Conservation (phyloP, 1,139 yeast genomes). For the Sugiyamaella novakii region DNA sequence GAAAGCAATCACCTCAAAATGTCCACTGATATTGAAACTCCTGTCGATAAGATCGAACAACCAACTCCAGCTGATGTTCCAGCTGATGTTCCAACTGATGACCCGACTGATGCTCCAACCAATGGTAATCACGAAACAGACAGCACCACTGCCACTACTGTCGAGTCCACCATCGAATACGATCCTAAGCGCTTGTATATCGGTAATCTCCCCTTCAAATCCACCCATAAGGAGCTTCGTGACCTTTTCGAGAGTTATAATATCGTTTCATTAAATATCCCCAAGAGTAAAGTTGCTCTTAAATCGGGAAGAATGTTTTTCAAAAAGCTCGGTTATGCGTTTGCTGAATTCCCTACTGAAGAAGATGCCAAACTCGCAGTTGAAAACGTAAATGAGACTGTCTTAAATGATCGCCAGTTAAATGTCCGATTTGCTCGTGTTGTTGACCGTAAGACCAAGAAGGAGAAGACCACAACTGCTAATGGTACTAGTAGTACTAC, state of each 20-base stretch:
- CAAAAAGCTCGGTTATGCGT: slow-evolving; percentile 62
- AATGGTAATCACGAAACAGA: not conserved
- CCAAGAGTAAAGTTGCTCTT: slow-evolving; percentile 24
- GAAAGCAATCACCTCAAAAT: no score
- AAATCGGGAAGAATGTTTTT: slow-evolving; percentile 25
- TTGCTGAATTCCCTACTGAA: slow-evolving; percentile 57
- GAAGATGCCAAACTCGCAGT: slow-evolving; percentile 54
- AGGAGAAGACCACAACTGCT: slow-evolving; percentile 10
- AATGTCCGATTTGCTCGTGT: slow-evolving; percentile 52
- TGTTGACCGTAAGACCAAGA: slow-evolving; percentile 17
- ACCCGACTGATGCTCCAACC: not conserved
- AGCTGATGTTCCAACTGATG: not conserved
- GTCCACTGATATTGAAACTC: slow-evolving; percentile 10
- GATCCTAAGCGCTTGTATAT: slow-evolving; percentile 35
- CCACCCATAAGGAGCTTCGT: slow-evolving; percentile 34
- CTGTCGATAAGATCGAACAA: slow-evolving; percentile 2
- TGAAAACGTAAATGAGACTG: slow-evolving; percentile 51
- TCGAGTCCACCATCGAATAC: slow-evolving; percentile 13
- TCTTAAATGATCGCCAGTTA: slow-evolving; percentile 51
- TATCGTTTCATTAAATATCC: slow-evolving; percentile 37
- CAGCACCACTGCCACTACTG: not conserved
- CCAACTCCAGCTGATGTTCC: not conserved
- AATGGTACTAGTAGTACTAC: slow-evolving; percentile 11
- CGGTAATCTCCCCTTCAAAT: slow-evolving; percentile 40
- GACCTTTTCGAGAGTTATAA: slow-evolving; percentile 35